A percentile compares a stretch with the other conserved stretches of the same genome.
Evolutionary conservation across 2,329 filamentous ascomycete species (phyloP).

Genomic region (Pleomassaria siparia): DNA sequence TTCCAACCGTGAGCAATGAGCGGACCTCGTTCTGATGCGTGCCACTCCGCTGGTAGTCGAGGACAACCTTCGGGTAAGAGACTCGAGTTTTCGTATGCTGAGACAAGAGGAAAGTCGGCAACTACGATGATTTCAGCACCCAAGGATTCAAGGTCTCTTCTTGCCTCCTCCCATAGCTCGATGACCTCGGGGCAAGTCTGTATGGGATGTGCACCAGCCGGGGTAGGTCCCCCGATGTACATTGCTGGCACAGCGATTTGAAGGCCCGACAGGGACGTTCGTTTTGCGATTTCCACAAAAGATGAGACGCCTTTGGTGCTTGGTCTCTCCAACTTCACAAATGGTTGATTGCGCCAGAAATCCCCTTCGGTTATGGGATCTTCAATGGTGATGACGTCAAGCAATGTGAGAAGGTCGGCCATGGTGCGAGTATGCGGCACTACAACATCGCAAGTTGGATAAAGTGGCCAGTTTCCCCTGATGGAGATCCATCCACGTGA

Average conservation of each 20-base stretch:
- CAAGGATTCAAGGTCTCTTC: conserved; percentile 36
- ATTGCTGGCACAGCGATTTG: conserved; percentile 52
- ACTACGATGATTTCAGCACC: conserved; percentile 46
- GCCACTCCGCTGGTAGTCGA: conserved; percentile 45
- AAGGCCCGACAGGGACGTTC: conserved; percentile 43
- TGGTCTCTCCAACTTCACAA: conserved; percentile 43
- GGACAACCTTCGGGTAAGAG: conserved; percentile 39
- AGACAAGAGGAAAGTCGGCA: conserved; percentile 45
- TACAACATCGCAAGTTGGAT: conserved; percentile 56
- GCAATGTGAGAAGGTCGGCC: conserved; percentile 49
- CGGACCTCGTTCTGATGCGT: conserved; percentile 45
- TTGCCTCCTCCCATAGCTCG: conserved; percentile 15
- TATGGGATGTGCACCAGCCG: conserved; percentile 25
- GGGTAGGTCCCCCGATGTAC: conserved; percentile 47
- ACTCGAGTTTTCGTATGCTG: conserved; percentile 42
- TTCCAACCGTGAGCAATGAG: conserved; percentile 53
- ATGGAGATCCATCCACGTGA: conserved; percentile 53
- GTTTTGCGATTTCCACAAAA: conserved; percentile 28
- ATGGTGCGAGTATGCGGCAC: conserved; percentile 55
- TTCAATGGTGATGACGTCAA: conserved; percentile 48
- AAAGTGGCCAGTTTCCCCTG: conserved; percentile 56
- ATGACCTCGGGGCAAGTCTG: conserved; percentile 40
- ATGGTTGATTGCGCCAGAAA: conserved; percentile 55
- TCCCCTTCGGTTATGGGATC: conserved; percentile 47
- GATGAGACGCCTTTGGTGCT: conserved; percentile 26